Base-by-base conservation (phyloP, 495 filamentous ascomycete species). In the Xylaria flabelliformis region DNA sequence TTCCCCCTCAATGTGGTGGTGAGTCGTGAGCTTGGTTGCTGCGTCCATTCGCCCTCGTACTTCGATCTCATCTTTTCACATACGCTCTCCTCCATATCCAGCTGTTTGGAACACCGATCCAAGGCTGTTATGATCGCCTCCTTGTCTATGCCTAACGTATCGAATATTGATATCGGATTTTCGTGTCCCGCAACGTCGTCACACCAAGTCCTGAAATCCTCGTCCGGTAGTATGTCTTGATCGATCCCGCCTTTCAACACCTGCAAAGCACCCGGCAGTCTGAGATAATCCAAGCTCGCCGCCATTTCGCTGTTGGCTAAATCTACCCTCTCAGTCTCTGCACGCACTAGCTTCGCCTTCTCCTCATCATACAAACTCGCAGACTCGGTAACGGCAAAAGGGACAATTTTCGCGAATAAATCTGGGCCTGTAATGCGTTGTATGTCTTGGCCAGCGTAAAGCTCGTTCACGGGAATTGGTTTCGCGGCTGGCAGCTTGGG, bases 11-110 rank as follows among this genome's bases (percentile, higher is more conserved):
- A 85, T 0, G 95, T 98, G 3, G 91, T 89, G 5, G 95, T 99
- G 29, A 99, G 87, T 72, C 94, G 86, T 42, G 91, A 92, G 77
- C 94, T 97, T 29, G 97, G 97, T 76, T 98, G 96, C 79, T 99
- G 96, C 24, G 93, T 97, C 96, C 96, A 99, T 58, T 98, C 96
- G 13, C 85, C 87, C 41, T 96, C 95, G 79, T 98, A 98, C 81
- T 99, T 99, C 3, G 94, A 97, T 64, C 96, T 89, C 96, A 99
- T 99, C 85, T 97, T 98, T 82, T 99, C 96, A 80, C 96, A 99
- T 7, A 98, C 94, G 68, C 92, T 96, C 83, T 98, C 97, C 80
- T 99, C 96, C 89, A 95, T 91, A 75, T 98, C 96, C 12, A 99
- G 79, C 75, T 95, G 92, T 76, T 96, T 97, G 51, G 89, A 91